These are phyloP conservation scores for Dictyostelium gargantuum DNA, from an alignment of 208 protist species.

Conservation along the genomic window DNA sequence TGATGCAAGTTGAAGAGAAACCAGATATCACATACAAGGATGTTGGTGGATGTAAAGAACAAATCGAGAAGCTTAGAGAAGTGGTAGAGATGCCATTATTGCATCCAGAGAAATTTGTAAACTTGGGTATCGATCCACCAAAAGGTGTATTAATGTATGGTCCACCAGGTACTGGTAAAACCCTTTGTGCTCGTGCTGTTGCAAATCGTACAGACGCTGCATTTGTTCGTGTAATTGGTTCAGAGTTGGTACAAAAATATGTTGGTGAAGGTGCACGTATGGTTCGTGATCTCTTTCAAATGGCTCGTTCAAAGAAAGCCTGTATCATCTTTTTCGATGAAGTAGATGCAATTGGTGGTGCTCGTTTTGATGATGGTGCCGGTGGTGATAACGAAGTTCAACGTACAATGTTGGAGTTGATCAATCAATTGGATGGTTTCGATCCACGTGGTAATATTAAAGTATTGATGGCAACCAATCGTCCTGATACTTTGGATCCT, in stretches of 20 bases:
- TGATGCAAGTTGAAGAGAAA: conserved; percentile 99
- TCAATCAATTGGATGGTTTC: conserved; percentile 99
- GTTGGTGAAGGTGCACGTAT: conserved; percentile 99
- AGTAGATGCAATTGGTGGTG: conserved; percentile 98
- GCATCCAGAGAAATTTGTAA: conserved; percentile 98
- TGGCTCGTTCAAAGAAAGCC: conserved; percentile 98
- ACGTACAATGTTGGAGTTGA: conserved; percentile 99
- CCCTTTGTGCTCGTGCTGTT: conserved; percentile 98
- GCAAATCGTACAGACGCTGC: conserved; percentile 99
- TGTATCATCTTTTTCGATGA: conserved; percentile 99
- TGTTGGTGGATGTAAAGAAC: conserved; percentile 99
- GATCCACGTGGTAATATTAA: conserved; percentile 99
- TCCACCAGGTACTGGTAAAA: conserved; percentile 99
- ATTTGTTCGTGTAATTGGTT: conserved; percentile 99
- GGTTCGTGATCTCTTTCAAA: conserved; percentile 99
- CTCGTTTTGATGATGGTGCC: conserved; percentile 88
- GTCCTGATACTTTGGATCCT: conserved; percentile 99
- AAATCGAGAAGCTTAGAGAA: conserved; percentile 99
- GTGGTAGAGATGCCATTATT: conserved; percentile 99
- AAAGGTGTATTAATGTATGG: conserved; percentile 99
- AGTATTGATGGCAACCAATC: conserved; percentile 99
- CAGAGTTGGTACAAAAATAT: conserved; percentile 99
- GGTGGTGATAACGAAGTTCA: conserved; percentile 99
- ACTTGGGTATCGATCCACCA: conserved; percentile 99
- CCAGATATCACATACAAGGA: conserved; percentile 99